Evolutionary conservation across 495 filamentous ascomycete species (phyloP).

Genomic region (Neurospora sp.): DNA sequence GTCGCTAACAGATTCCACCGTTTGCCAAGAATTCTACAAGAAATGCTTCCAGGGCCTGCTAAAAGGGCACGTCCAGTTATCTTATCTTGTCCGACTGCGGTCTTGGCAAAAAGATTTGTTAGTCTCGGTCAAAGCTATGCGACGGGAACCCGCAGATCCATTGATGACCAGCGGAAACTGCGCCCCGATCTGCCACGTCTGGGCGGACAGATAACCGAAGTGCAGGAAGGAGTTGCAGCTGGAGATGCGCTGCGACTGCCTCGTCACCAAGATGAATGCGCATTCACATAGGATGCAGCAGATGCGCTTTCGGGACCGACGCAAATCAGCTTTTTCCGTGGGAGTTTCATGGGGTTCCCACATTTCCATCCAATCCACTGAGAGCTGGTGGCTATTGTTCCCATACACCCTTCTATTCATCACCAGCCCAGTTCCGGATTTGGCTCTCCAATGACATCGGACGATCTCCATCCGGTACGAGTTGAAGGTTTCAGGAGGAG

Average conservation of each 20-base stretch:
- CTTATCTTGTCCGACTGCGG: background rate
- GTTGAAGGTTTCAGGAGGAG: background rate
- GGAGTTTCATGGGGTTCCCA: background rate
- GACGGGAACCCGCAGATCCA: background rate
- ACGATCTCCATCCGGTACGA: background rate
- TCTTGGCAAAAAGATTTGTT: background rate
- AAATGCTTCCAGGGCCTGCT: fast-evolving
- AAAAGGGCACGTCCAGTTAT: background rate
- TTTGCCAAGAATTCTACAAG: background rate
- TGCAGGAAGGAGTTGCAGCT: background rate
- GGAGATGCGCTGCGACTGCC: background rate
- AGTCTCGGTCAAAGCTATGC: too few relatives aligned
- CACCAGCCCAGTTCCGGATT: background rate
- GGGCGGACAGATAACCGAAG: background rate
- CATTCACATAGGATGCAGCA: background rate
- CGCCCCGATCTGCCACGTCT: background rate
- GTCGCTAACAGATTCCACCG: background rate
- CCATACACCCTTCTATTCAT: background rate
- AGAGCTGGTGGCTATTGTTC: background rate
- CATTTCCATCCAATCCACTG: background rate
- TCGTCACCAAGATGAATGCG: background rate
- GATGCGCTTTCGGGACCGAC: background rate
- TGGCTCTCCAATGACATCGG: background rate
- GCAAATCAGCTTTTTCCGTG: background rate
- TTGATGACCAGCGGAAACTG: background rate